Evolutionary conservation across 1,284 basidiomycete genomes (phyloP), one percentile per base, ranked within the genome.

Genomic region (Irpex rosettiformis): DNA sequence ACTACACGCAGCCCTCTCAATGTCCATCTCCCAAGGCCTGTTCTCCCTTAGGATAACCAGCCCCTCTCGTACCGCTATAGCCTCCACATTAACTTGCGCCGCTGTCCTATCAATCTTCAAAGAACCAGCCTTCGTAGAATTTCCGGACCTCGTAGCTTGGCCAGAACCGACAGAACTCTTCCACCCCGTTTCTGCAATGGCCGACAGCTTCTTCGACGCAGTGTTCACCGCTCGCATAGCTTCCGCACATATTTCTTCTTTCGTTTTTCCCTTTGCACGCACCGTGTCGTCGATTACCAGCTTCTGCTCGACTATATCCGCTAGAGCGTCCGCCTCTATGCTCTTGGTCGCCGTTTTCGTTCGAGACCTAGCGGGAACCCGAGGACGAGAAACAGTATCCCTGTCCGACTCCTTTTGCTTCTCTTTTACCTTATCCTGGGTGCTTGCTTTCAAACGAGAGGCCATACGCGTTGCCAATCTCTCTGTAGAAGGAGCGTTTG

Each of bases 1-100:
- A 61, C 83, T 86, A 54, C 79, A 79, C 1, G 86, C 88, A 0
- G 87, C 88, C 42, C 86, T 77, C 70, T 92, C 91, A 2, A 90
- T 77, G 64, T 91, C 86, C 16, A 88, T n/a, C 60, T 81, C 79
- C 2, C 71, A 73, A 0, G 77, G 73, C 27, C 68, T 73, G 13
- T 82, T 56, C n/a, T 69, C 67, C 52, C 88, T 75, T 37, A 90
- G 69, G 1, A 69, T 65, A 1, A 62, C 62, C 6, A 89, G 67
- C 56, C 80, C 74, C 49, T 74, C 76, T 28, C 63, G 65, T 0
- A 73, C 73, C 3, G 69, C 58, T 1, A 61, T 58, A 16, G 65
- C 67, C 4, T 67, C 58, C 29, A 74, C 71, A 10, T 77, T 75
- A 16, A 72, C 65, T 3, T 71, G 70, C 11, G 74, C 72, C 11